Percentiles rank a stretch among this genome's conserved stretches.
Evolutionary conservation across 768 basidiomycete genomes (phyloP).

Genomic region (Cystoderma amianthinum): DNA sequence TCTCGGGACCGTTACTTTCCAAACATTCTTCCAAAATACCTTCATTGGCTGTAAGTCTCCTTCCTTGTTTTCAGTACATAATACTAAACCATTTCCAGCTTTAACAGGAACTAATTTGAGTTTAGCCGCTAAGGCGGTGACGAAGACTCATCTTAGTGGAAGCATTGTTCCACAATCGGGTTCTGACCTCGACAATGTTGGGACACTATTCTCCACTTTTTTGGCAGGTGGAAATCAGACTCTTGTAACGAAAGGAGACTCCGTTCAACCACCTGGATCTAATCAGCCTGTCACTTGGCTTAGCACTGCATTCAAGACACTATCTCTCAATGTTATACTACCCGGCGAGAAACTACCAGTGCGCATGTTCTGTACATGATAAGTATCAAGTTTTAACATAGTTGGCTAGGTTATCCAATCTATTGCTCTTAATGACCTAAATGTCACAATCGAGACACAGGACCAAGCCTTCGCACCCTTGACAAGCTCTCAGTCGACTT

Average conservation of each 20-base stretch:
- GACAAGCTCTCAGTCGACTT: conserved; percentile 46
- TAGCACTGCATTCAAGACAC: conserved; percentile 61
- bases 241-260: conserved; percentile 48
- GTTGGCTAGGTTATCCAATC: conserved; percentile 48
- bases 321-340: conserved; percentile 53
- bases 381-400: neutral
- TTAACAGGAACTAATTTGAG: conserved; percentile 41
- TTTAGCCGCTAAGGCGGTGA: conserved; percentile 40
- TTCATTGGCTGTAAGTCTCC: conserved; percentile 52
- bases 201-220: conserved; percentile 60
- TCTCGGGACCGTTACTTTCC: conserved; percentile 58
- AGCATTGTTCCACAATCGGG: conserved; percentile 59
- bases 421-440: conserved; percentile 52
- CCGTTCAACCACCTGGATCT: conserved; percentile 53
- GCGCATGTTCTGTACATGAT: neutral
- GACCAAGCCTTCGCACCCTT: conserved; percentile 53
- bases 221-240: conserved; percentile 59
- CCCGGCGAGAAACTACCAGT: conserved; percentile 55
- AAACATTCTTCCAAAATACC: conserved; percentile 48
- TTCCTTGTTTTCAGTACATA: neutral
- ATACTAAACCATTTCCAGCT: conserved; percentile 27
- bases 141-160: conserved; percentile 49
- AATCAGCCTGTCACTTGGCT: conserved; percentile 52
- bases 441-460: conserved; percentile 40
- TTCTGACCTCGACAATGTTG: conserved; percentile 43